A percentile compares a stretch with the other conserved stretches of the same genome.
Evolutionary conservation across 176 grass and related monocot species (phyloP).

Genomic region (Ampelocalamus luodianensis): DNA sequence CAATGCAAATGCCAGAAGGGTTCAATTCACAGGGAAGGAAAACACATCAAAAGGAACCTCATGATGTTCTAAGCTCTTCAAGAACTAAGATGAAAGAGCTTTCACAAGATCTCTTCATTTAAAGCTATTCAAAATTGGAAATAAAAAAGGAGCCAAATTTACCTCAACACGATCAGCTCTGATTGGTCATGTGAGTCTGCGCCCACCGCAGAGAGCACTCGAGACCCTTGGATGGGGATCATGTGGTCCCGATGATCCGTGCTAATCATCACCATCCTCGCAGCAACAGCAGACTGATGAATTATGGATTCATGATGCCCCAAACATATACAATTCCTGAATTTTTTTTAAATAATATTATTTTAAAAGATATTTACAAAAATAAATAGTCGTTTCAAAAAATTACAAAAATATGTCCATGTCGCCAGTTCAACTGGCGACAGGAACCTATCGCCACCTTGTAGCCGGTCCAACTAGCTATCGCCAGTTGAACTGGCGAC

Average conservation of each 20-base stretch:
- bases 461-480: too few species aligned
- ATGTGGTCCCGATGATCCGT: conserved; percentile 23
- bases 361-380: too few species aligned
- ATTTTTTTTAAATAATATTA: too few species aligned
- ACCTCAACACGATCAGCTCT: not conserved
- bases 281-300: not conserved
- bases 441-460: too few species aligned
- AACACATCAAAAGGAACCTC: not conserved
- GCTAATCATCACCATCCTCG: not conserved
- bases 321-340: conserved; percentile 12
- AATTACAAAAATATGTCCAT: too few species aligned
- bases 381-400: too few species aligned
- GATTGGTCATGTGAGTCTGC: not conserved
- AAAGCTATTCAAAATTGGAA: not conserved
- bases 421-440: too few species aligned
- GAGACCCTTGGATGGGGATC: conserved; percentile 34
- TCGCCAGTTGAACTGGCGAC: too few species aligned
- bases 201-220: conserved; percentile 18
- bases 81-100: not conserved
- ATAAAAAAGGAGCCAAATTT: not conserved
- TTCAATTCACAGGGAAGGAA: not conserved
- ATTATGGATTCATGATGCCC: not conserved
- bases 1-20: not conserved
- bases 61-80: not conserved
- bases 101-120: not conserved